Base-by-base conservation (phyloP, 2,329 filamentous ascomycete genomes). In the Aspergillus pseudoviridinutans region DNA sequence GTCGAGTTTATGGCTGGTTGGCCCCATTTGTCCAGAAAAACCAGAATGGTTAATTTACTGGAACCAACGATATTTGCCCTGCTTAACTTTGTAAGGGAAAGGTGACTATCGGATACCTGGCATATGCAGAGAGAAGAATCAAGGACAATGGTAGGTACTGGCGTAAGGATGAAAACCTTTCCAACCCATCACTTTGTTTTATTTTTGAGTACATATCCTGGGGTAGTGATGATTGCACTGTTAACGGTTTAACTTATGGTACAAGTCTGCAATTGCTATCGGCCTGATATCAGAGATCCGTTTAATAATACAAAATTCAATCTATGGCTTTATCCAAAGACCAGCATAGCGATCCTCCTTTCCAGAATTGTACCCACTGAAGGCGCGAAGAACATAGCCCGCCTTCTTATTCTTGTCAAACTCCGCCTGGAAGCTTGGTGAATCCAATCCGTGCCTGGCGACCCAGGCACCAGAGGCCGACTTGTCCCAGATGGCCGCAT, bases 401-500 rank as follows among this genome's bases (percentile, higher is more conserved):
- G 55, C 35, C 22, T 20, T 42, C 50, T 54, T 56, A 52, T 55
- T 57, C 44, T 57, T 55, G 41, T 61, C 38, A 12, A 61, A 61
- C n/a, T 52, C 49, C 8, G 28, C 42, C 27, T 61, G 59, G 24
- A 61, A 61, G 0, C 49, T 46, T 0, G 59, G 12, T 3, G 59
- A 59, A 20, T 61, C 54, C 28, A 61, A 22, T 6, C 54, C 59
- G 27, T 59, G 57, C 3, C 54, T 49, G 2, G 59, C 59, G 12
- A 57, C 54, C 59, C 59, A 61, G 4, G 59, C 49, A 25, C 59
- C 59, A 3, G 59, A 61, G 2, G 59, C 12, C 35, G 54, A 59
- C 25, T 54, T 56, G 24, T 61, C 59, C 57, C 57, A 61, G 32
- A 61, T 57, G 3, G 49, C 59, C 14, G 57, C 52, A 32, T 61